phyloP scores from a whole-genome alignment of 73 alveolate genomes.

The Tetrahymena malaccensis region DNA sequence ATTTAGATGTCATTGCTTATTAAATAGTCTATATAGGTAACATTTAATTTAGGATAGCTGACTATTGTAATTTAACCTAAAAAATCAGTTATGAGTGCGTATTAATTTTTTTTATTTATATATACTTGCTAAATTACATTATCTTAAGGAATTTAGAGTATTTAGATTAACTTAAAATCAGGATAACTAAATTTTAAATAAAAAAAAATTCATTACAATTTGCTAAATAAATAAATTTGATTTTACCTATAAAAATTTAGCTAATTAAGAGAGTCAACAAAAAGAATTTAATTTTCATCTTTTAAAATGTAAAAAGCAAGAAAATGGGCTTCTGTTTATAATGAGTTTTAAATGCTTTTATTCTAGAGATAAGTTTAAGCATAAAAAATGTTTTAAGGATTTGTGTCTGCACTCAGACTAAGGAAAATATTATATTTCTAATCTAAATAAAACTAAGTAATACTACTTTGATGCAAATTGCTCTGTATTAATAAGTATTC shows the following conservation, averaged over 20 bases:
- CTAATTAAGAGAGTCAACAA: background rate
- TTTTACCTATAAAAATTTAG: background rate
- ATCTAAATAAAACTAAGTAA: background rate
- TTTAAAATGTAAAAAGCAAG: background rate
- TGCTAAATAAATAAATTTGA: background rate
- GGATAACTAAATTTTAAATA: background rate
- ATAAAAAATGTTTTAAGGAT: background rate
- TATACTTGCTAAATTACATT: too few relatives aligned
- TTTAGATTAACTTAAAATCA: background rate
- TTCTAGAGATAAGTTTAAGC: background rate
- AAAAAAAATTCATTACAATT: background rate
- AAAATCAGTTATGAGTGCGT: background rate
- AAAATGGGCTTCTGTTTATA: background rate
- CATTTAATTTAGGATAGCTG: background rate
- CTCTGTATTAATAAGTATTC: background rate
- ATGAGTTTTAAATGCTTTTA: background rate
- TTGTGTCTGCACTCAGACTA: background rate
- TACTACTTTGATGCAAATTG: background rate
- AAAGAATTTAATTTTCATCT: background rate
- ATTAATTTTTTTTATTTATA: too few relatives aligned
- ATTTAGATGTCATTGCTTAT: too few relatives aligned
- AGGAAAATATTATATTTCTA: background rate
- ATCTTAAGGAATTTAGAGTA: too few relatives aligned
- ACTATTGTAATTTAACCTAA: background rate
- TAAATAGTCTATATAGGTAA: background rate